Conservation (phyloP, 495 filamentous ascomycete species). For the Friedmanniomyces endolithicus region DNA sequence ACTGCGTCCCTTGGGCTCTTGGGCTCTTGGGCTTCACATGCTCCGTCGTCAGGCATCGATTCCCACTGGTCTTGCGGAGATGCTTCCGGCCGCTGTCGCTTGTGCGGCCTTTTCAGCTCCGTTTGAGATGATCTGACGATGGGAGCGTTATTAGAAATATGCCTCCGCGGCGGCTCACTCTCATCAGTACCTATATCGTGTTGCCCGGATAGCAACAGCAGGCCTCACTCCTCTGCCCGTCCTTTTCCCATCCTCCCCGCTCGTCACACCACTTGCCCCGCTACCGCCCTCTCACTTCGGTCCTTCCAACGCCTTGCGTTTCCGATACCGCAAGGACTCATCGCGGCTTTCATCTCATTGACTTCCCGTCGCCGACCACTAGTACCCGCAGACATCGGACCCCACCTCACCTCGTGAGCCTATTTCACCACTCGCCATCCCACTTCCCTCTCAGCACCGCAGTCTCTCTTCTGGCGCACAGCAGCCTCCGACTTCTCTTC, state of each 20-base stretch:
- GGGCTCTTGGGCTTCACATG: background rate
- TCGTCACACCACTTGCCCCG: conserved; percentile 12
- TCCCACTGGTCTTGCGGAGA: background rate
- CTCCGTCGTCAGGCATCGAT: background rate
- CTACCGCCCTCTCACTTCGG: background rate
- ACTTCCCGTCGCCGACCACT: conserved; percentile 1
- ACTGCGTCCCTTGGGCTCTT: background rate
- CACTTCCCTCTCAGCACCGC: conserved; percentile 4
- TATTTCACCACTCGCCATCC: conserved; percentile 1
- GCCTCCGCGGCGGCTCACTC: no score
- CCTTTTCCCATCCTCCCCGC: background rate
- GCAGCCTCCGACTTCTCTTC: background rate
- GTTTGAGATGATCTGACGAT: background rate
- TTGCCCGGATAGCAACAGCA: background rate
- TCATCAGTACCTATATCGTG: no score
- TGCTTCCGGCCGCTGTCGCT: background rate
- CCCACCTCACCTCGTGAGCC: background rate
- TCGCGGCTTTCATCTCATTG: no score
- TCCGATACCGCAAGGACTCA: background rate
- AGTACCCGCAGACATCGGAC: background rate
- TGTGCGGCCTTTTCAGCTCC: background rate
- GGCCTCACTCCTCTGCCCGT: background rate
- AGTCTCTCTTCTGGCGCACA: background rate
- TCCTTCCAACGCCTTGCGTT: conserved; percentile 11
- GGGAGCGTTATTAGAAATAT: no score